These are phyloP conservation scores for Euphrasia confusa DNA, from an alignment of 257 asterid species.

Conservation along the genomic window DNA sequence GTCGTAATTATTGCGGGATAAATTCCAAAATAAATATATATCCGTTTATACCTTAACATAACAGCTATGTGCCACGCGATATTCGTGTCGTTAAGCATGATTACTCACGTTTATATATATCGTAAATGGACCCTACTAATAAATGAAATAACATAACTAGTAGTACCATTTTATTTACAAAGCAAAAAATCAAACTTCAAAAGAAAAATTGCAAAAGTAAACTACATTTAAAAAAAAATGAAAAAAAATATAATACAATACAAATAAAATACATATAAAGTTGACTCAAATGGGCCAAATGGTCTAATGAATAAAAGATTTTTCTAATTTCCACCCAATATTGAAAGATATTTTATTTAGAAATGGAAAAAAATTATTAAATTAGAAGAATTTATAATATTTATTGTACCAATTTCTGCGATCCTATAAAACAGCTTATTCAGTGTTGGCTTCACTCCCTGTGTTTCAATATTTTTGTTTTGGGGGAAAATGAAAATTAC, in stretches of 20 bases:
- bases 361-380: not conserved
- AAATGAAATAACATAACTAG: too few relatives aligned
- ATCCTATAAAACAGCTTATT: slow-evolving; percentile 60
- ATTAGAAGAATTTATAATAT: not conserved
- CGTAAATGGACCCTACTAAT: too few relatives aligned
- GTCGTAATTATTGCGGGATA: not conserved
- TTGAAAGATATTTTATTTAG: not conserved
- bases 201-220: too few relatives aligned
- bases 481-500: not conserved
- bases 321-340: too few relatives aligned
- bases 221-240: too few relatives aligned
- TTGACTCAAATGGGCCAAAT: too few relatives aligned
- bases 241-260: too few relatives aligned
- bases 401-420: slow-evolving; percentile 32
- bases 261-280: too few relatives aligned
- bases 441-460: slow-evolving; percentile 22
- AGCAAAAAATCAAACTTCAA: too few relatives aligned
- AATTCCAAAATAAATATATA: not conserved
- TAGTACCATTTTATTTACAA: too few relatives aligned
- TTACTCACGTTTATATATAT: not conserved
- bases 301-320: too few relatives aligned
- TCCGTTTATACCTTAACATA: too few relatives aligned
- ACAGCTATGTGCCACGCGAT: not conserved
- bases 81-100: not conserved
- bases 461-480: not conserved